A percentile compares a stretch with the other conserved stretches of the same genome.
Conservation (phyloP, 306 rosid species). For the Castanea sativa region DNA sequence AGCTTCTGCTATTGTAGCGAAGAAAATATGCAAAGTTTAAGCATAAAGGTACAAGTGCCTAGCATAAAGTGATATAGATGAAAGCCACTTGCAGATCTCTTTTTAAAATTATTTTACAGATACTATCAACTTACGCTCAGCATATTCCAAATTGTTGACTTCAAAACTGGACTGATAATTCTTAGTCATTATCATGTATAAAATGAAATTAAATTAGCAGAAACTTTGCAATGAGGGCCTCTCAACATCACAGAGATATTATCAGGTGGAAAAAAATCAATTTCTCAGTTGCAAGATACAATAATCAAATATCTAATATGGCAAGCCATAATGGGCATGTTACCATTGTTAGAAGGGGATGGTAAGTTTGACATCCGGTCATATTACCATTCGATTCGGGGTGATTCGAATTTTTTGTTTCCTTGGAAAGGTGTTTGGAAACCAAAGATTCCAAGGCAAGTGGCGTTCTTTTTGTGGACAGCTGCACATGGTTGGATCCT, state of each 20-base stretch:
- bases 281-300: too few species aligned
- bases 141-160: background rate
- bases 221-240: background rate
- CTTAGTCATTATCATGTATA: background rate
- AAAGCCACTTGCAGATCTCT: background rate
- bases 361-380: too few species aligned
- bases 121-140: background rate
- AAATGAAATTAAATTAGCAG: background rate
- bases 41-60: background rate
- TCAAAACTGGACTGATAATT: background rate
- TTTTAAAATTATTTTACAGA: background rate
- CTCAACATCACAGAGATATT: background rate
- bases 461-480: too few species aligned
- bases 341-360: too few species aligned
- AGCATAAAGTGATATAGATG: background rate
- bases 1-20: constrained; percentile 26
- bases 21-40: constrained; percentile 2
- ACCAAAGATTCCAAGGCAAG: too few species aligned
- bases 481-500: too few species aligned
- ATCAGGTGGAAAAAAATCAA: background rate
- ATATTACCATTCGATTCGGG: too few species aligned
- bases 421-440: too few species aligned
- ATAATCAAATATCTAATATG: too few species aligned
- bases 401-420: too few species aligned
- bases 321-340: too few species aligned